A percentile compares a stretch with the other conserved stretches of the same genome.
Conservation (phyloP, 2,329 filamentous ascomycete genomes). For the Meredithiella fracta region DNA sequence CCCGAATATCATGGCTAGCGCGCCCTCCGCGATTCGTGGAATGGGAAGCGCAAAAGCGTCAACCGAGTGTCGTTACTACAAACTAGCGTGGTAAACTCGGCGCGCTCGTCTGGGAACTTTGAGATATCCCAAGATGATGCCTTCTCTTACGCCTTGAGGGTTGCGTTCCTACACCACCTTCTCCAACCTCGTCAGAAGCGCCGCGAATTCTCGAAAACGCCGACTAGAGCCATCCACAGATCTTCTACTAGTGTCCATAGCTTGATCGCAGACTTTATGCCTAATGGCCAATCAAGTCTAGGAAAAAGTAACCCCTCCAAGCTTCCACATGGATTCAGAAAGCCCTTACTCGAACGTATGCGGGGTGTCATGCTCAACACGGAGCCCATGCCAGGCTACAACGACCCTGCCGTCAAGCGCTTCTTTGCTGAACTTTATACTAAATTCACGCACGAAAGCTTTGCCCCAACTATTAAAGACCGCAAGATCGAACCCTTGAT, state of each 20-base stretch:
- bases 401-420: conserved; percentile 77
- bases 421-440: conserved; percentile 93
- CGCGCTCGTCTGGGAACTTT: conserved; percentile 19
- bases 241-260: conserved; percentile 50
- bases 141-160: conserved; percentile 77
- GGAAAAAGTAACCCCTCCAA: conserved; percentile 26
- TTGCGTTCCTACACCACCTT: conserved; percentile 83
- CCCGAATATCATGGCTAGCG: conserved; percentile 13
- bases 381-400: conserved; percentile 75
- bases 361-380: conserved; percentile 65
- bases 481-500: conserved; percentile 82
- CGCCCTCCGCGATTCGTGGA: conserved; percentile 12
- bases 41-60: conserved; percentile 13
- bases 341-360: conserved; percentile 50
- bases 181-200: conserved; percentile 80
- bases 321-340: conserved; percentile 39
- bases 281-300: conserved; percentile 6
- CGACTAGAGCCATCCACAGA: conserved; percentile 34
- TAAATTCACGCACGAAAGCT: conserved; percentile 73
- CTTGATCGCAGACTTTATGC: conserved; percentile 11
- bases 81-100: conserved; percentile 12
- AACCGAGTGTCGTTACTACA: conserved; percentile 15
- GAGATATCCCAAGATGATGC: conserved; percentile 58
- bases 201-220: conserved; percentile 63
- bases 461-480: conserved; percentile 84